Evolutionary conservation across 2,329 filamentous ascomycete genomes (phyloP), one percentile per base, ranked within the genome.

Genomic region (Bertia moriformis): DNA sequence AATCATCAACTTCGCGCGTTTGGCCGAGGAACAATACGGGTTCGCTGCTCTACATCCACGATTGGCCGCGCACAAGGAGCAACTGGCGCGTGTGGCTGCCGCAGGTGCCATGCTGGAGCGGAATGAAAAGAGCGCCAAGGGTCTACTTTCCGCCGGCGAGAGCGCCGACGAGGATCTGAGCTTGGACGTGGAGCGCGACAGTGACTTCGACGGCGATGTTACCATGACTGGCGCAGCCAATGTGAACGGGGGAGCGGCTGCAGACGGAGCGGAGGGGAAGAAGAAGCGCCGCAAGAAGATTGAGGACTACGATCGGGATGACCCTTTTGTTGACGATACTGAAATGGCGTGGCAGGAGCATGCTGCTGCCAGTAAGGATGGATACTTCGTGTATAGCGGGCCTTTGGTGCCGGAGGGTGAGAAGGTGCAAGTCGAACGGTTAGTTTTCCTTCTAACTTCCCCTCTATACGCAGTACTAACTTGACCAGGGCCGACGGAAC

Each of bases 371-470:
- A 74, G 73, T 42, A 80, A 79, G 48, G 77, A 82, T 49, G 77
- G 77, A 2, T 82, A 80, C 55, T 82, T 82, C 51, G 77, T 82
- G 10, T 82, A 80, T 50, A 78, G 71, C 44, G 77, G 77, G 4
- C 76, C 76, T 3, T 59, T 82, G 13, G 63, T 81, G 10, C 68
- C 70, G 0, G 73, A 77, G 46, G 74, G 70, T 14, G 68, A 79
- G 50, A 74, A 75, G 54, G 63, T 71, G 36, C 60, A 69, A 40
- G 67, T 76, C 38, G 73, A 78, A 53, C 67, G 71, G 73, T 77
- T 61, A 51, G 62, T 60, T 35, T 14, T 38, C 18, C 22, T 29
- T 33, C 30, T 1, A 19, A 18, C 17, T 40, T 39, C 20, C 14
- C 27, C 22, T n/a, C n/a, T n/a, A n/a, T n/a, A n/a, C n/a, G 14